phyloP scores from a whole-genome alignment of 352 stramenopile genomes.

The Pythium guiyangense region DNA sequence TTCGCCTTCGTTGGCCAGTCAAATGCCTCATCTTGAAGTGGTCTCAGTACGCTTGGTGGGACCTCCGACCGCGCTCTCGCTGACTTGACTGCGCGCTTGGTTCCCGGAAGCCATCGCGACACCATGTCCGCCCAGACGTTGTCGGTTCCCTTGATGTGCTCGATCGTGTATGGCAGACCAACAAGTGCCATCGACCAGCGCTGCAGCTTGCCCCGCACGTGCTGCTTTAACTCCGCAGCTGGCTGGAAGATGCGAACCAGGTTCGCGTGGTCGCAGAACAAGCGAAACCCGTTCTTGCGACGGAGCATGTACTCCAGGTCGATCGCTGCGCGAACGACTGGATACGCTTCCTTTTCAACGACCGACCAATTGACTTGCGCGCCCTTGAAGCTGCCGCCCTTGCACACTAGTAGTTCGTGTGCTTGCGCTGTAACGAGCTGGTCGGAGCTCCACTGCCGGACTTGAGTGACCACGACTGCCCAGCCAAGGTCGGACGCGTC shows the following conservation, averaged over 20 bases:
- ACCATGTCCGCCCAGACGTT: conserved; percentile 27
- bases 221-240: conserved; percentile 17
- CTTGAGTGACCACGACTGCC: background rate
- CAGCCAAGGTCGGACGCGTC: background rate
- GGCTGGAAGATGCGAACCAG: conserved; percentile 21
- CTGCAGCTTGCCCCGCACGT: conserved; percentile 21
- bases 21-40: background rate
- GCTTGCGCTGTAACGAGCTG: conserved; percentile 11
- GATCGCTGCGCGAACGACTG: background rate
- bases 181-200: conserved; percentile 15
- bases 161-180: conserved; percentile 16
- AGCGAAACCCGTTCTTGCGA: conserved; percentile 9
- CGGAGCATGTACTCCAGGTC: conserved; percentile 15
- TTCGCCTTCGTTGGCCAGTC: background rate
- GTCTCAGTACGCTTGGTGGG: background rate
- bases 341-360: too few species aligned
- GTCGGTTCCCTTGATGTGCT: conserved; percentile 18
- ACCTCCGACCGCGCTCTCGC: background rate
- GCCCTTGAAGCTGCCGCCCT: conserved; percentile 16
- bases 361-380: conserved; percentile 17
- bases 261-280: conserved; percentile 25
- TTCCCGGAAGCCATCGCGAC: conserved; percentile 13
- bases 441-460: background rate
- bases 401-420: conserved; percentile 17
- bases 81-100: background rate